These are phyloP conservation scores for Gillenia trifoliata DNA, from an alignment of 306 rosid genomes.

Conservation along the genomic window DNA sequence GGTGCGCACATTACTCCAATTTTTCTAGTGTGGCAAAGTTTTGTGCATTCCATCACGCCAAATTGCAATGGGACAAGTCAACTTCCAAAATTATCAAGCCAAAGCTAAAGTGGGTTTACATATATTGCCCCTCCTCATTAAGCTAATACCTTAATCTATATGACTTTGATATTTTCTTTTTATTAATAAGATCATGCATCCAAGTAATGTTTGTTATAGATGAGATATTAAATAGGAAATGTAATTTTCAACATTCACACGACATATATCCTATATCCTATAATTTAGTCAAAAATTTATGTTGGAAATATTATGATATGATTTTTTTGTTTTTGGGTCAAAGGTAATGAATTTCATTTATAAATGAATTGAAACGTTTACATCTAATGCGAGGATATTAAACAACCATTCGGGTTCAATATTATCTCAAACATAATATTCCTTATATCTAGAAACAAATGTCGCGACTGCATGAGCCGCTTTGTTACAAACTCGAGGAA, in stretches of 20 bases:
- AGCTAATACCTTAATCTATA: not conserved
- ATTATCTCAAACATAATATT: no score
- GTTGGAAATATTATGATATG: not conserved
- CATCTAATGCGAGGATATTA: no score
- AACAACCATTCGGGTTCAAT: no score
- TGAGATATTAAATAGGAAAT: not conserved
- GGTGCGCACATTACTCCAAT: not conserved
- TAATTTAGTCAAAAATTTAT: not conserved
- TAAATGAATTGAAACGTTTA: no score
- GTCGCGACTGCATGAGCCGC: no score
- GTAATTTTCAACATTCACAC: not conserved
- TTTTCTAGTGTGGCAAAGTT: not conserved
- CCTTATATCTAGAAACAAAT: no score
- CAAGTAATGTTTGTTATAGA: no score
- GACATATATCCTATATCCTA: not conserved
- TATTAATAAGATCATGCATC: not conserved
- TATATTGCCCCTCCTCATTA: not conserved
- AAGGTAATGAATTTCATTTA: no score
- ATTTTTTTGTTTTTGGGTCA: no score
- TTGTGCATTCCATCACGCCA: not conserved
- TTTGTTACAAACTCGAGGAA: no score
- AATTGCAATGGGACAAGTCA: not conserved
- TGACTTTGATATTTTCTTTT: not conserved
- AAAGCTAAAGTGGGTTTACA: not conserved
- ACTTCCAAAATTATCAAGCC: not conserved